These are phyloP conservation scores for Cladophialophora yegresii DNA, from an alignment of 2,329 filamentous ascomycete genomes.

Conservation along the genomic window DNA sequence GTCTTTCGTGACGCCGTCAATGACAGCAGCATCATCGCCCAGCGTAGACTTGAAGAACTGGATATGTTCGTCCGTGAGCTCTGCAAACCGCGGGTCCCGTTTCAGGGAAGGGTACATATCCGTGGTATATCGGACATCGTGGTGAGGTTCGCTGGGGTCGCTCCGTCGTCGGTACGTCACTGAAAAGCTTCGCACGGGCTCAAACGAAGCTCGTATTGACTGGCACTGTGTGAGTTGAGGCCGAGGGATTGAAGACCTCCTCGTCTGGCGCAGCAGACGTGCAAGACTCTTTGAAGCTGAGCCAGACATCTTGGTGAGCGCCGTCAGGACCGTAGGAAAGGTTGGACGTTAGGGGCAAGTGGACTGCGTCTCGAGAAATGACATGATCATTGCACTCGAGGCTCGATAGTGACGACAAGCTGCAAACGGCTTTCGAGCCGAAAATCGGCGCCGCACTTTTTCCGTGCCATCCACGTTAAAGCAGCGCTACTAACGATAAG, in stretches of 20 bases:
- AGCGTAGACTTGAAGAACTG: constrained; percentile 79
- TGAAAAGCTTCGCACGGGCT: constrained; percentile 27
- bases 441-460: background rate
- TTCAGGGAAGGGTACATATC: constrained; percentile 79
- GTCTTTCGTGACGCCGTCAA: constrained; percentile 78
- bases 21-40: constrained; percentile 73
- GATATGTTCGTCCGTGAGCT: constrained; percentile 76
- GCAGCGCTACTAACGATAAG: background rate
- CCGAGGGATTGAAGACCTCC: constrained; percentile 21
- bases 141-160: constrained; percentile 29
- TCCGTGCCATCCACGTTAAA: background rate
- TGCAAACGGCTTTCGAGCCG: background rate
- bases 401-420: constrained; percentile 5
- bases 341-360: background rate
- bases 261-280: constrained; percentile 24
- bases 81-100: constrained; percentile 70
- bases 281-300: constrained; percentile 22
- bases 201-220: constrained; percentile 10
- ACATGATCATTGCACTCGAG: background rate
- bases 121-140: constrained; percentile 70
- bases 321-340: background rate
- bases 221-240: constrained; percentile 14
- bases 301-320: constrained; percentile 18
- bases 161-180: constrained; percentile 23
- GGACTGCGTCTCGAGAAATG: background rate